These are phyloP conservation scores for Euphorbia schlechtendalii DNA, from an alignment of 441 rosid genomes.

Conservation along the genomic window DNA sequence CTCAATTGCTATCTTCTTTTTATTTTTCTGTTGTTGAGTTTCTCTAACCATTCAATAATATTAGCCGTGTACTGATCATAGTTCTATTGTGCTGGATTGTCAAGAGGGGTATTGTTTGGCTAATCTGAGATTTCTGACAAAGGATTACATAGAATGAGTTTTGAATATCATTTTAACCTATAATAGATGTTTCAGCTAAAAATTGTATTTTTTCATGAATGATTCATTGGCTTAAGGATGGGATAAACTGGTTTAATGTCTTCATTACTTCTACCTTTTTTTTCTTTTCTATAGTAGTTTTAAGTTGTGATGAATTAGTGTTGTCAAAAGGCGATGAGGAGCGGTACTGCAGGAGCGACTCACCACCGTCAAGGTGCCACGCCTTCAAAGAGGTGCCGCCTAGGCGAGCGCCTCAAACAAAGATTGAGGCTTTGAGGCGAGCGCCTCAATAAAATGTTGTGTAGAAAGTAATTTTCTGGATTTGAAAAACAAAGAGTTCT, in stretches of 20 bases:
- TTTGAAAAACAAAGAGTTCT: too few species aligned
- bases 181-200: background rate
- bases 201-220: background rate
- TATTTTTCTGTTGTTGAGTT: background rate
- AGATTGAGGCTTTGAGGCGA: too few species aligned
- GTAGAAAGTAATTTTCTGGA: too few species aligned
- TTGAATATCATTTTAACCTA: background rate
- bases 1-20: background rate
- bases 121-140: background rate
- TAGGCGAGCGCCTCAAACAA: too few species aligned
- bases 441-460: too few species aligned
- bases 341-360: too few species aligned
- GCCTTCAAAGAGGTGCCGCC: too few species aligned
- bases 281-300: background rate
- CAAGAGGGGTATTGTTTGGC: background rate
- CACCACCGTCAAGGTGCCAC: too few species aligned
- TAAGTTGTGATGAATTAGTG: background rate
- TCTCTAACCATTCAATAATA: background rate
- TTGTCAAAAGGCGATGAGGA: too few species aligned
- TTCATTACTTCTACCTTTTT: background rate
- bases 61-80: background rate
- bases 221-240: background rate
- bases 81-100: background rate
- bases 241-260: background rate
- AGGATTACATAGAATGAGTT: background rate